Conservation (phyloP, 768 basidiomycete genomes). For the Lentinus tigrinus region DNA sequence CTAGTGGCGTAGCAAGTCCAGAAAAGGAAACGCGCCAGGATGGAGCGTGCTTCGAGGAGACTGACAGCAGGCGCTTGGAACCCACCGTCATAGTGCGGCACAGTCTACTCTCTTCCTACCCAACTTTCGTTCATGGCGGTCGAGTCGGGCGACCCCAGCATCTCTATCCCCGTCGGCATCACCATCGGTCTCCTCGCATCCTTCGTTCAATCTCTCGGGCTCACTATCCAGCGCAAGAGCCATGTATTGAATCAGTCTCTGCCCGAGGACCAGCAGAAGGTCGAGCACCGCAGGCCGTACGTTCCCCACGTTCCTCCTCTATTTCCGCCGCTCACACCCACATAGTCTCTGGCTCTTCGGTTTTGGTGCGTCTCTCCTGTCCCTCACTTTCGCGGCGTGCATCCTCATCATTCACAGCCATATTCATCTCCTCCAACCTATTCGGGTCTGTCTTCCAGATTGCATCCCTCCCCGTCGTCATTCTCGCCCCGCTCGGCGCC, state of each 20-base stretch:
- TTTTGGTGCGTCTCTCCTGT: slow-evolving; percentile 47
- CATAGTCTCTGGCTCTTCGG: slow-evolving; percentile 85
- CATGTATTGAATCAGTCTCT: slow-evolving; percentile 80
- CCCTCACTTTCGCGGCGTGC: slow-evolving; percentile 1
- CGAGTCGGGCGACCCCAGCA: slow-evolving; percentile 24
- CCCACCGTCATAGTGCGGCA: not conserved
- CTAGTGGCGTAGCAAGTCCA: slow-evolving; percentile 7
- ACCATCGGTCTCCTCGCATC: slow-evolving; percentile 75
- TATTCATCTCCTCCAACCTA: slow-evolving; percentile 88
- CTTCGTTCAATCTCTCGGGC: slow-evolving; percentile 85
- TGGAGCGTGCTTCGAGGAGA: not conserved
- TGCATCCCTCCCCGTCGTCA: slow-evolving; percentile 89
- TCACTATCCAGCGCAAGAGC: slow-evolving; percentile 92
- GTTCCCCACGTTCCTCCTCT: slow-evolving; percentile 27
- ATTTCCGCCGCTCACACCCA: slow-evolving; percentile 1
- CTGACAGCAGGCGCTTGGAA: not conserved
- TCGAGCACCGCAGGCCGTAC: slow-evolving; percentile 80
- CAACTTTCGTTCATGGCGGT: slow-evolving; percentile 23
- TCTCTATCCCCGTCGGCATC: slow-evolving; percentile 44
- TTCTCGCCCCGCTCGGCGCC: slow-evolving; percentile 90
- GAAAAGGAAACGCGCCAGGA: not conserved
- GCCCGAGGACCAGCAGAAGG: slow-evolving; percentile 59
- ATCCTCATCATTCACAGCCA: slow-evolving; percentile 32
- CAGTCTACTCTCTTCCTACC: not conserved
- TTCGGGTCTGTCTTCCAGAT: slow-evolving; percentile 90